Evolutionary conservation across 768 basidiomycete genomes (phyloP), one percentile per base, ranked within the genome.

Genomic region (Serendipita sp.): DNA sequence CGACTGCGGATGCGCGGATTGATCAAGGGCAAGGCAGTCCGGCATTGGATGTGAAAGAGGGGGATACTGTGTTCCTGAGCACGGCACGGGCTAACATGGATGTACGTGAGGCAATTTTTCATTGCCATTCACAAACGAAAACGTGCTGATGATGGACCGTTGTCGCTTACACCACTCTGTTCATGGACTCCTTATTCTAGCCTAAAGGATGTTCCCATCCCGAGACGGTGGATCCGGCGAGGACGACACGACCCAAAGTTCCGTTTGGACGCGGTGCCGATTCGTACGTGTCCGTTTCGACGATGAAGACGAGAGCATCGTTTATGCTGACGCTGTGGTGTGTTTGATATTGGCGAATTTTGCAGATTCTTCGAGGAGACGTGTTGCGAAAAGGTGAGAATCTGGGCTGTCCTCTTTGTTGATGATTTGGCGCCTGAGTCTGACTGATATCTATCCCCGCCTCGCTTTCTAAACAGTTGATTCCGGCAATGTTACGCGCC

Each of bases 1-100:
- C 71, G n/a, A 65, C 65, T 4, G 71, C 70, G 20, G 73, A 76
- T 42, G 68, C 70, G 45, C 58, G 61, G 7, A 73, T 79, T 44
- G 67, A 71, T 26, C 73, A 76, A 64, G 78, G 75, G 16, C 67
- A 68, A 11, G 71, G 70, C 38, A 66, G 71, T 44, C 71, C 74
- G 1, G 68, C 74, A 2, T 56, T 78, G 28, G 58, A 71, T 2
- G 67, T 77, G 31, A 74, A 76, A 65, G 71, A 38, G 34, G 64
- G 70, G 2, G 67, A 76, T 48, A 70, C 65, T 51, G 68, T 77
- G 14, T 75, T 76, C 63, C 74, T 69, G 24, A 72, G 72, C 66
- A 68, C 76, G 28, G 67, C 67, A 4, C 71, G 73, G 34, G 77
- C 77, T 38, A 74, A 75, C 66, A 66, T 69, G 14, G 76, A 80